Evolutionary conservation across 2,329 filamentous ascomycete species (phyloP), one percentile per base, ranked within the genome.

Genomic region (Parascedosporium putredinis): DNA sequence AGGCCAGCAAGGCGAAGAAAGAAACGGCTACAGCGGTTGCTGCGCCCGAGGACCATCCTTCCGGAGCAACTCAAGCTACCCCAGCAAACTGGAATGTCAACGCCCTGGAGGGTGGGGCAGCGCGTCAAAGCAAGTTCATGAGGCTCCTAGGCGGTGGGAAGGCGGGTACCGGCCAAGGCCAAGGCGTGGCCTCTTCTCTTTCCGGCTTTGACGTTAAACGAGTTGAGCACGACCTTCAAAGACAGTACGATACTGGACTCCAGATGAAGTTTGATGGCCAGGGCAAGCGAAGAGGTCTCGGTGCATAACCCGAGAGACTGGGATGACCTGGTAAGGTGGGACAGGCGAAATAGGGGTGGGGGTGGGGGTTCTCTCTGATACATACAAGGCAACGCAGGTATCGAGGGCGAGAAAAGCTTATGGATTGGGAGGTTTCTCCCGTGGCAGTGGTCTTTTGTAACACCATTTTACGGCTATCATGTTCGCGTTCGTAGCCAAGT

Each of bases 201-300:
- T 18, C 48, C 18, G 40, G 27, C n/a, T 18, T 44, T 18, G 48
- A 50, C 25, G 54, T 56, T 20, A 42, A 45, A 51, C 66, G 68
- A 55, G 69, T 73, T 25, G 71, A 77, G 54, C 66, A 68, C 24
- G 75, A 79, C 42, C 69, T 81, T 20, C 74, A 78, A 61, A 69
- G 68, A 52, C 78, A 81, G 56, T 81, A 76, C 53, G 71, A 78
- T 53, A 64, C 64, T 8, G 76, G 78, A 24, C 76, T 80, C 62
- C 70, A 68, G 57, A 71, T 73, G 65, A 81, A 80, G 64, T 67
- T 71, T 25, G 76, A 76, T 42, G 66, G 64, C 18, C 68, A 69
- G 23, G 68, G 68, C 31, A 71, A 73, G 58, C 69, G 69, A 52
- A 71, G 67, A 44, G 77, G 77, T 2, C 67, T 81, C 9, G 76